A percentile compares a stretch with the other conserved stretches of the same genome.
These are phyloP conservation scores for Pichia sp. DNA, from an alignment of 1,139 yeast genomes.

Conservation along the genomic window DNA sequence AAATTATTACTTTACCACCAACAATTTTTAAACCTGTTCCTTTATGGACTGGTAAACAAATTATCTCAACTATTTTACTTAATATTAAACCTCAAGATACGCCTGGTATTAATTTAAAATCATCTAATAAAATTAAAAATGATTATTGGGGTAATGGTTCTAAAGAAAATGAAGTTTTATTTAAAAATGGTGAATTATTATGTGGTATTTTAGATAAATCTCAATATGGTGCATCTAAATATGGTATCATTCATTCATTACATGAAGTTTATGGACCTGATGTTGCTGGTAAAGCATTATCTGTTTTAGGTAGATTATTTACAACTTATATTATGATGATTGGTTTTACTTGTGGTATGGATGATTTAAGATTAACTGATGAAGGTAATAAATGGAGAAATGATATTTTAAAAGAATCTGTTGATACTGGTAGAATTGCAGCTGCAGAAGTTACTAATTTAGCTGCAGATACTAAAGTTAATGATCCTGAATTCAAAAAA, in stretches of 20 bases:
- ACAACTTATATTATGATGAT: constrained; percentile 89
- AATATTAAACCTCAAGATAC: constrained; percentile 82
- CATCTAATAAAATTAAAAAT: constrained; percentile 85
- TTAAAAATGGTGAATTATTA: constrained; percentile 79
- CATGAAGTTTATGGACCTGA: constrained; percentile 94
- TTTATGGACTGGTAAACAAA: constrained; percentile 98
- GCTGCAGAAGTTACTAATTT: constrained; percentile 93
- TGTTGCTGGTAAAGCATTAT: constrained; percentile 82
- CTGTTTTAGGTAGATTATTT: constrained; percentile 88
- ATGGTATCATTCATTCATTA: constrained; percentile 92
- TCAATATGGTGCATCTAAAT: constrained; percentile 97
- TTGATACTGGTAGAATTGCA: constrained; percentile 81
- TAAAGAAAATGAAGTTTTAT: constrained; percentile 76
- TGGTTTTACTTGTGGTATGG: constrained; percentile 99
- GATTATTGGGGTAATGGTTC: constrained; percentile 93
- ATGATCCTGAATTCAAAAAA: constrained; percentile 73
- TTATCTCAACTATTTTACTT: constrained; percentile 80
- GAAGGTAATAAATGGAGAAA: constrained; percentile 90
- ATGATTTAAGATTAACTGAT: constrained; percentile 83
- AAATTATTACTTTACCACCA: constrained; percentile 81
- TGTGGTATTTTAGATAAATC: constrained; percentile 96
- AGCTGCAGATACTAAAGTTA: constrained; percentile 43
- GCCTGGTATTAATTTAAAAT: constrained; percentile 82
- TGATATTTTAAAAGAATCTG: constrained; percentile 70
- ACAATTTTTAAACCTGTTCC: constrained; percentile 81